Evolutionary conservation across 345 rosid genomes (phyloP), one percentile per base, ranked within the genome.

Genomic region (Carallia brachiata): DNA sequence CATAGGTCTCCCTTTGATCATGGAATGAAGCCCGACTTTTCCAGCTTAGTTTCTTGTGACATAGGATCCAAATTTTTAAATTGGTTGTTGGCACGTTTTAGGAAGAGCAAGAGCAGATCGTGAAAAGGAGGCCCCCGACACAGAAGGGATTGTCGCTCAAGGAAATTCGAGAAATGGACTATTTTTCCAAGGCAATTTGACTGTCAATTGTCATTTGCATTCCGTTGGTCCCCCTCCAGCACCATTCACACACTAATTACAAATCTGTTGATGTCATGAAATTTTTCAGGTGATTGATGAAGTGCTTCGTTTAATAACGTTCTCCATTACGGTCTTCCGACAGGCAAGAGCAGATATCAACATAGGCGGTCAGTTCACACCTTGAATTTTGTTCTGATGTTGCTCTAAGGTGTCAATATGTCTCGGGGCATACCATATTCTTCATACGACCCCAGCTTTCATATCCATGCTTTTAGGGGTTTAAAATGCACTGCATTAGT

Each of bases 321-420:
- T 93, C 83, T 86, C 97, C n/a, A 84, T 89, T 23, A 73, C 68
- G 4, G 93, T 89, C 44, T 93, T 93, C 65, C 85, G 98, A 12
- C 90, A 89, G 76, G 88, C 97, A 30, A 90, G 83, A 73, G 23
- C 55, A 52, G 88, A 90, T 70, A 82, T 85, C 76, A 75, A 75
- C 2, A n/a, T 93, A 52, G 81, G 69, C 5, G 97, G 97, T 89
- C 0, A 70, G 89, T 73, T 58, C 34, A 54, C 17, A 44, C 0
- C 47, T 5, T n/a, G 37, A n/a, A 31, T 28, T 15, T n/a, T 31
- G 13, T 13, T 44, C 19, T 56, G 2, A 56, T 10, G 6, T 56
- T 56, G 31, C 60, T 27, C 28, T 27, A 30, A 13, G 12, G 16
- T 12, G 16, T 44, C 50, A 12, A 44, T 44, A 44, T 44, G 5